Conservation (phyloP, 2,329 filamentous ascomycete species). For the Penicillium sp. region DNA sequence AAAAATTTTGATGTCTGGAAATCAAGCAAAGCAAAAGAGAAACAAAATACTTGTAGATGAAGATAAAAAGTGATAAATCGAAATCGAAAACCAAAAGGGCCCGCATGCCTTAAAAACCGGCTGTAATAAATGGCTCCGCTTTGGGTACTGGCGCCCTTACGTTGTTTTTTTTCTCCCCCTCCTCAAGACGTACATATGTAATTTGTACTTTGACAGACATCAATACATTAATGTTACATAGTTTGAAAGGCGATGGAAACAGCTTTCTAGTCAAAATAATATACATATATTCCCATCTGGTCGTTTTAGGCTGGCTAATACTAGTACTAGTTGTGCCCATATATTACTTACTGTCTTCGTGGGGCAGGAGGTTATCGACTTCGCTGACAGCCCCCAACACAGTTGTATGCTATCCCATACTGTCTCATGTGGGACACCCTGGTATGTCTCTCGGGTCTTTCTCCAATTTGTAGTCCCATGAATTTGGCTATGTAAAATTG, state of each 20-base stretch:
- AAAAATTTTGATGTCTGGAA: background rate
- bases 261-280: background rate
- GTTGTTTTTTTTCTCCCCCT: background rate
- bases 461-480: background rate
- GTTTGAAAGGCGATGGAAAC: background rate
- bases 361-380: background rate
- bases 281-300: background rate
- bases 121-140: conserved; percentile 8
- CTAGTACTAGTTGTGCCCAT: background rate
- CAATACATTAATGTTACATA: no score
- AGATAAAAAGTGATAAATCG: background rate
- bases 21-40: background rate
- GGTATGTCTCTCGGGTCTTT: background rate
- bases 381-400: background rate
- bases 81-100: background rate
- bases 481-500: background rate
- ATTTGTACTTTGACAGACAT: background rate
- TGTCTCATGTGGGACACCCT: background rate
- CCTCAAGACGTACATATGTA: background rate
- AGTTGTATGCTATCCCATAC: background rate
- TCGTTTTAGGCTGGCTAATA: background rate
- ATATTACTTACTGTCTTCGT: background rate
- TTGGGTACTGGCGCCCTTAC: conserved; percentile 2
- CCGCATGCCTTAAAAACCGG: conserved; percentile 10
- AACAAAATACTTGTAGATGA: background rate